Conservation (phyloP, 768 basidiomycete genomes). For the Suillus occidentalis region DNA sequence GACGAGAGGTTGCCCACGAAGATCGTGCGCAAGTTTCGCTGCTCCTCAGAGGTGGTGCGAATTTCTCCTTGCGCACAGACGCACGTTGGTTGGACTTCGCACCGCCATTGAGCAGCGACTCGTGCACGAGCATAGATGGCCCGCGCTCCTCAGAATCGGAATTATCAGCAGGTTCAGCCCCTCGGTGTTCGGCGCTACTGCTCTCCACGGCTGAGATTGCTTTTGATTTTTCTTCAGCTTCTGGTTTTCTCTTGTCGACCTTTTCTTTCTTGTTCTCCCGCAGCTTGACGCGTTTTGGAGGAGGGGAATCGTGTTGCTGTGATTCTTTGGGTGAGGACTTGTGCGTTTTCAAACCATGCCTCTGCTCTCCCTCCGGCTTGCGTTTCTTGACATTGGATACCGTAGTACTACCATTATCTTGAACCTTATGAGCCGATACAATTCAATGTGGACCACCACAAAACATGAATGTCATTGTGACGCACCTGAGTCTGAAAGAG, state of each 20-base stretch:
- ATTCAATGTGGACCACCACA: neutral
- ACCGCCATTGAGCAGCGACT: conserved; percentile 43
- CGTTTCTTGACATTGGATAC: conserved; percentile 14
- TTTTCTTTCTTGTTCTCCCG: neutral
- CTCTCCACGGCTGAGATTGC: neutral
- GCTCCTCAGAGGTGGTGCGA: conserved; percentile 62
- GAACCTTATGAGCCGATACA: neutral
- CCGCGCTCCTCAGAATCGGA: conserved; percentile 35
- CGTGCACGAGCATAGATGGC: conserved; percentile 56
- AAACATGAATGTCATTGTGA: neutral
- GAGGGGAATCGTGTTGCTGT: neutral
- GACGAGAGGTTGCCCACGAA: conserved; percentile 89
- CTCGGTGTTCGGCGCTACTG: neutral
- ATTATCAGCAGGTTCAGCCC: conserved; percentile 12
- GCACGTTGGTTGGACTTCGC: conserved; percentile 32
- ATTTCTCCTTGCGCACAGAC: conserved; percentile 40
- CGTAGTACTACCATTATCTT: conserved; percentile 10
- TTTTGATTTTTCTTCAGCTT: neutral
- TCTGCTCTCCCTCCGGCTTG: conserved; percentile 12
- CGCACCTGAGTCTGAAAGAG: conserved; percentile 59
- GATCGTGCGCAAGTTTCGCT: conserved; percentile 78
- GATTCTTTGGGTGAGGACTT: neutral
- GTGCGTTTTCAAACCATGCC: neutral
- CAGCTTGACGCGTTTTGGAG: conserved; percentile 17
- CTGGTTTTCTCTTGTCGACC: neutral